Percentiles rank a stretch among this genome's conserved stretches.
phyloP scores from a whole-genome alignment of 805 yeast genomes.

The Blastobotrys parvus region DNA sequence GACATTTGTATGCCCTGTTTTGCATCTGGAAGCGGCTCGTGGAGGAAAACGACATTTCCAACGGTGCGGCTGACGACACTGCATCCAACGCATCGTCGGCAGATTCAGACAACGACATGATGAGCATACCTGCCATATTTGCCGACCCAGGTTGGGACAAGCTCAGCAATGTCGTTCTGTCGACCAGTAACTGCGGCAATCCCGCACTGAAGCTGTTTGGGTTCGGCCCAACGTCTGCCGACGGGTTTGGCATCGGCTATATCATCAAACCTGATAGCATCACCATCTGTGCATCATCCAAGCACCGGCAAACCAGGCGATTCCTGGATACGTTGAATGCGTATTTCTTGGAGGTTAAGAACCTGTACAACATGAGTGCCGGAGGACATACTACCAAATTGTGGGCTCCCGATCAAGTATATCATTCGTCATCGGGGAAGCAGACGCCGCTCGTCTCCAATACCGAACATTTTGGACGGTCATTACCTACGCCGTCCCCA shows the following conservation, averaged over 20 bases:
- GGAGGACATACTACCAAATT: constrained; percentile 2
- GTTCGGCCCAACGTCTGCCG: constrained; percentile 82
- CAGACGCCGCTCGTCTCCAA: background rate
- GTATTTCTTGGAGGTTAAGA: constrained; percentile 49
- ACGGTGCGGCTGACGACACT: constrained; percentile 9
- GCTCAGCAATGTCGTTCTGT: constrained; percentile 67
- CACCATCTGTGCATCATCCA: constrained; percentile 75
- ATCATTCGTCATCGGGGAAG: background rate
- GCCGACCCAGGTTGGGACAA: constrained; percentile 85
- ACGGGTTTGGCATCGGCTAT: constrained; percentile 91
- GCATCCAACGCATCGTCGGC: constrained; percentile 16
- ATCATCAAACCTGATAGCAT: constrained; percentile 75
- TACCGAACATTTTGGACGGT: constrained; percentile 14
- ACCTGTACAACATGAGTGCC: constrained; percentile 28
- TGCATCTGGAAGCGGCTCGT: constrained; percentile 63
- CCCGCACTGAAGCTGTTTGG: constrained; percentile 83
- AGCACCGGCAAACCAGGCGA: constrained; percentile 79
- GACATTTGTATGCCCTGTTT: constrained; percentile 80
- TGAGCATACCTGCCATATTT: constrained; percentile 59
- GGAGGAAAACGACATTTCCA: constrained; percentile 24
- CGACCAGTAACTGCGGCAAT: constrained; percentile 88
- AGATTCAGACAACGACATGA: constrained; percentile 15
- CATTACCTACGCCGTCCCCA: constrained; percentile 7
- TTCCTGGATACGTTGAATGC: constrained; percentile 61
- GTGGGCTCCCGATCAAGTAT: background rate